These are phyloP conservation scores for Ogataea pini DNA, from an alignment of 805 yeast species.

Conservation along the genomic window DNA sequence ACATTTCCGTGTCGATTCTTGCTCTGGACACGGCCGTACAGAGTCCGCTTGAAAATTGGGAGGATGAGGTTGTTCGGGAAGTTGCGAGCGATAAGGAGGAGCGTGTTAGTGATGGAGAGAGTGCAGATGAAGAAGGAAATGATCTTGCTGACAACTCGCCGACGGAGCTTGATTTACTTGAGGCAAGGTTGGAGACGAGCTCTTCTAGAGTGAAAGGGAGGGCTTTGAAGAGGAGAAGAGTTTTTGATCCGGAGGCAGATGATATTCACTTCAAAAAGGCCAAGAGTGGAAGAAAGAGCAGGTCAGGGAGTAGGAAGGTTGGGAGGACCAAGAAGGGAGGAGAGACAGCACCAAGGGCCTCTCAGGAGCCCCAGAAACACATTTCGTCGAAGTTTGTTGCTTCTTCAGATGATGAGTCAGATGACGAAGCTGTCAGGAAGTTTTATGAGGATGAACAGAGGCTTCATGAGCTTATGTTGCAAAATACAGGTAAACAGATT, in stretches of 20 bases:
- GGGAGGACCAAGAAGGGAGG: no score
- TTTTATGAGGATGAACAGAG: slow-evolving; percentile 60
- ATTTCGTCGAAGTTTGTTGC: slow-evolving; percentile 56
- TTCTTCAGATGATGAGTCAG: slow-evolving; percentile 66
- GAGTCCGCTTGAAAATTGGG: slow-evolving; percentile 11
- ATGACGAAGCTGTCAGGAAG: slow-evolving; percentile 50
- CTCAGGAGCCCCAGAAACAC: slow-evolving; percentile 15
- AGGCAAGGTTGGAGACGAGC: slow-evolving; percentile 30
- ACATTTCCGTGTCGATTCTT: slow-evolving; percentile 15
- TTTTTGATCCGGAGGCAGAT: slow-evolving; percentile 16
- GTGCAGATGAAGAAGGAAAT: slow-evolving; percentile 40
- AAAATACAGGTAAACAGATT: slow-evolving; percentile 28
- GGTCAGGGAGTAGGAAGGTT: not conserved
- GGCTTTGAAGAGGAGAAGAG: slow-evolving; percentile 24
- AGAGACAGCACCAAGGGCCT: not conserved
- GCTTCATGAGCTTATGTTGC: slow-evolving; percentile 40
- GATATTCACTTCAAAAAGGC: slow-evolving; percentile 13
- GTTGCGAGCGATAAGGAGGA: not conserved
- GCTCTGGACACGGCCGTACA: slow-evolving; percentile 23
- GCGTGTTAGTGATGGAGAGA: slow-evolving; percentile 20
- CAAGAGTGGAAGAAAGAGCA: slow-evolving; percentile 14
- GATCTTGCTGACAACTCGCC: slow-evolving; percentile 22
- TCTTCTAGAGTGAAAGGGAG: slow-evolving; percentile 26
- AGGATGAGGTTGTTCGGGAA: slow-evolving; percentile 21
- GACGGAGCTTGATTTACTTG: slow-evolving; percentile 42